Conservation (phyloP, 1,284 basidiomycete genomes). For the Gomphus sp. region DNA sequence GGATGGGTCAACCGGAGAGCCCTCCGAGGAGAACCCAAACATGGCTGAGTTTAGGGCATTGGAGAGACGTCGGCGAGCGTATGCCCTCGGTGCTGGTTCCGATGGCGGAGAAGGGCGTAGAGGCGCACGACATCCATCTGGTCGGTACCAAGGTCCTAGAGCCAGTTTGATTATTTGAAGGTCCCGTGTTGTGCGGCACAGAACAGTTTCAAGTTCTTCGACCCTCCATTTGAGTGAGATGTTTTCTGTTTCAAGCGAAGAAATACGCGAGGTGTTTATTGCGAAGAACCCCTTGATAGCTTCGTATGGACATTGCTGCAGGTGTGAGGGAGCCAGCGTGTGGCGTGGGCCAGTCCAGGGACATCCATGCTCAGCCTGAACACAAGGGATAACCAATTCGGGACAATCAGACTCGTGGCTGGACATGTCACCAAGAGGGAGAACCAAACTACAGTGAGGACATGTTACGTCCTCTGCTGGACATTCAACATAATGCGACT, state of each 20-base stretch:
- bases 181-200: conserved; percentile 41
- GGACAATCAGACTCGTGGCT: conserved; percentile 32
- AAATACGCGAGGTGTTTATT: conserved; percentile 34
- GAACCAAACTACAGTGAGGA: conserved; percentile 27
- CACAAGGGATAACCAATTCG: conserved; percentile 33
- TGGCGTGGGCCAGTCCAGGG: conserved; percentile 39
- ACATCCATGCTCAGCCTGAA: conserved; percentile 46
- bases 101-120: conserved; percentile 12
- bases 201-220: conserved; percentile 41
- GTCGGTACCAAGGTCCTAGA: conserved; percentile 59
- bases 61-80: conserved; percentile 2
- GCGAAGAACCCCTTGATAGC: conserved; percentile 51
- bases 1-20: not conserved
- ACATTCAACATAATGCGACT: conserved; percentile 32
- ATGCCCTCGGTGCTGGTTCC: conserved; percentile 11
- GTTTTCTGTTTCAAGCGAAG: conserved; percentile 49
- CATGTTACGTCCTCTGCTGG: conserved; percentile 27
- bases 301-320: conserved; percentile 49
- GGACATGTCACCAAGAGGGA: conserved; percentile 25
- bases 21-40: conserved; percentile 4
- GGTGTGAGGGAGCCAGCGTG: conserved; percentile 32
- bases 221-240: conserved; percentile 43
- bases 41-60: conserved; percentile 1
- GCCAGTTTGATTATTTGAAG: conserved; percentile 37
- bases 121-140: conserved; percentile 15